Percentiles rank a stretch among this genome's conserved stretches.
phyloP scores from a whole-genome alignment of 1,284 basidiomycete species.

The Puccinia hordei region DNA sequence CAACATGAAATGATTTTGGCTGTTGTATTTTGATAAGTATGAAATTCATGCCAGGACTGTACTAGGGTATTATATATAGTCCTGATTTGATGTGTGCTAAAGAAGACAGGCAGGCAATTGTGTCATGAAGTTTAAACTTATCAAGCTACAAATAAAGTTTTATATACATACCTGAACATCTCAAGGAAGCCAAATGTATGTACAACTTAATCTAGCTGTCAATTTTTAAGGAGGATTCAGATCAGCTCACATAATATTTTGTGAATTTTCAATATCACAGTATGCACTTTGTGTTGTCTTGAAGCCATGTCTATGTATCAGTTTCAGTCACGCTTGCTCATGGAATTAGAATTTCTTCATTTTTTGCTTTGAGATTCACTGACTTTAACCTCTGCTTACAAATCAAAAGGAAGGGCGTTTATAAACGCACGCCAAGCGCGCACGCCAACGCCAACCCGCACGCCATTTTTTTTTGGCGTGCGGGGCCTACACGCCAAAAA shows the following conservation, averaged over 20 bases:
- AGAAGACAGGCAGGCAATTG: neutral
- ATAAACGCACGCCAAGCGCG: too few relatives aligned
- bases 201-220: neutral
- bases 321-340: neutral
- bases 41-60: neutral
- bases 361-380: neutral
- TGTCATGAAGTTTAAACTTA: neutral
- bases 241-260: neutral
- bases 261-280: neutral
- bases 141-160: neutral
- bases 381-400: too few relatives aligned
- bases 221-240: neutral
- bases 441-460: too few relatives aligned
- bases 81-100: neutral
- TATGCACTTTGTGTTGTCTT: neutral
- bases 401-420: too few relatives aligned
- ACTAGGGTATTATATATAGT: neutral
- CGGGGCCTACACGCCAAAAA: too few relatives aligned
- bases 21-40: too few relatives aligned
- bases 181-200: neutral
- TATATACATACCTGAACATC: neutral
- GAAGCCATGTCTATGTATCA: neutral
- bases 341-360: neutral
- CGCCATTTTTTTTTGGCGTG: too few relatives aligned
- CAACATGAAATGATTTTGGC: neutral